Evolutionary conservation across 441 rosid genomes (phyloP).

Genomic region (Codiaeum variegatum): DNA sequence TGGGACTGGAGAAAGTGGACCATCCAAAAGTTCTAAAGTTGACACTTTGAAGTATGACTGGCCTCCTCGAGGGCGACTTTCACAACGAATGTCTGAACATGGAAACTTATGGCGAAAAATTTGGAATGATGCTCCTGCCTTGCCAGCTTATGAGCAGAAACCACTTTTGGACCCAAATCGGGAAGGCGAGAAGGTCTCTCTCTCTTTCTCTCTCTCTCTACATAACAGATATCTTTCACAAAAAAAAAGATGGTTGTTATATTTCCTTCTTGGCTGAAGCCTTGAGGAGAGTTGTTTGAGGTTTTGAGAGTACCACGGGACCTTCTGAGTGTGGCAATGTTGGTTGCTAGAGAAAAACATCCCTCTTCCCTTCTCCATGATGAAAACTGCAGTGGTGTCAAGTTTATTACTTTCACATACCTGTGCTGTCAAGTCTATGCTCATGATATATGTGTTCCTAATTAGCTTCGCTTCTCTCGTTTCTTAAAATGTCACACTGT

Average conservation of each 20-base stretch:
- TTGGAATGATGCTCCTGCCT: slow-evolving; percentile 86
- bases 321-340: no score
- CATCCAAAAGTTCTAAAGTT: slow-evolving; percentile 34
- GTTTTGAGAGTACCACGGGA: background rate
- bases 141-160: slow-evolving; percentile 82
- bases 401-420: background rate
- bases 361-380: background rate
- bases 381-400: background rate
- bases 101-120: slow-evolving; percentile 89
- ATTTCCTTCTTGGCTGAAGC: background rate
- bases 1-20: slow-evolving; percentile 35
- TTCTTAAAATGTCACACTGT: no score
- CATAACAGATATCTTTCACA: background rate
- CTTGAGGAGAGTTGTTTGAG: background rate
- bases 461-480: no score
- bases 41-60: slow-evolving; percentile 45
- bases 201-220: background rate
- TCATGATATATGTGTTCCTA: no score
- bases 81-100: slow-evolving; percentile 85
- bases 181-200: slow-evolving; percentile 89
- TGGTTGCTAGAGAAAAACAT: no score
- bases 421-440: background rate
- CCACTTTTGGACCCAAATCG: slow-evolving; percentile 81
- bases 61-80: slow-evolving; percentile 92
- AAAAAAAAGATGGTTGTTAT: background rate